Base-by-base conservation (phyloP, 2,329 filamentous ascomycete species). In the Fusarium tricinctum region DNA sequence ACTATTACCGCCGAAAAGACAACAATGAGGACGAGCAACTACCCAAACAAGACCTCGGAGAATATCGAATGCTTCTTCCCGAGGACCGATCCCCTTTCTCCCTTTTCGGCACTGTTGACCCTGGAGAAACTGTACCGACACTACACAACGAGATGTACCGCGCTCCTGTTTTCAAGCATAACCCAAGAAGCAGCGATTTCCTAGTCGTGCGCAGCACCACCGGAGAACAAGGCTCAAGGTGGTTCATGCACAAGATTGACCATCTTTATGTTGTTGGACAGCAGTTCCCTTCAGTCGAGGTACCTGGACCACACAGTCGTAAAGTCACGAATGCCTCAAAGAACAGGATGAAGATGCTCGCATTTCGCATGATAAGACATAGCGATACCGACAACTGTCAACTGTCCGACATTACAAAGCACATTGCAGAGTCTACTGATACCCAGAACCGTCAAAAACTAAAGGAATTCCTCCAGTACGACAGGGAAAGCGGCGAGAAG, bases 291-390 rank as follows among this genome's bases (percentile, higher is more conserved):
- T 93, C 92, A 0, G 89, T 95, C 30, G 94, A 98, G 74, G 92
- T 99, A 7, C 96, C 96, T 5, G 94, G 94, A 0, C 95, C 94
- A 4, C 94, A 98, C 77, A 97, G 94, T 38, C 88, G 96, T 64
- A 97, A 96, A 78, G 95, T 98, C 30, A 99, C 96, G 0, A 97
- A 97, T 58, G 94, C 95, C n/a, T 91, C 93, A 35, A 99, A 99
- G 83, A 97, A 96, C 79, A 89, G 96, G 35, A 90, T 99, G 79
- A 97, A 96, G 82, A 97, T 97, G 91, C 89, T 99, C 39, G 92
- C 94, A 0, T 97, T 93, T 78, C 92, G 96, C 50, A 89, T 97
- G 77, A 92, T 97, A 73, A 88, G 90, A 66, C 92, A 92, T 73
- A 93, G 91, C 73, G 84, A 88, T 19, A 87, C 90, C 26, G 83